A percentile compares a stretch with the other conserved stretches of the same genome.
Conservation (phyloP, 441 rosid species). For the Dalechampia spathulata region DNA sequence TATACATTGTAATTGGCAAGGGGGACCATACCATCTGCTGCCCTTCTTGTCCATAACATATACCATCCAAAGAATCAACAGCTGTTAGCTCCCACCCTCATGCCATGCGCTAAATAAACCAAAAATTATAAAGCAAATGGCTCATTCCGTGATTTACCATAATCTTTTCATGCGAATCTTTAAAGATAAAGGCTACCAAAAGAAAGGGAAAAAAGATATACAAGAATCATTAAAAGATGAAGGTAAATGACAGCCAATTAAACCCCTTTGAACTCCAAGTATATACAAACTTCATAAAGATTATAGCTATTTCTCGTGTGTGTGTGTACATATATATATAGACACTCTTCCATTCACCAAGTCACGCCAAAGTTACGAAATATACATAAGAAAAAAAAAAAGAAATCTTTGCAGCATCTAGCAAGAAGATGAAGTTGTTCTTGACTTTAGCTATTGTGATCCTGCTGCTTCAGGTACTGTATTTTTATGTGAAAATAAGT, state of each 20-base stretch:
- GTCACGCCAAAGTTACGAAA: no score
- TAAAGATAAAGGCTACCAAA: no score
- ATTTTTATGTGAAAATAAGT: background rate
- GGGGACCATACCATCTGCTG: conserved; percentile 2
- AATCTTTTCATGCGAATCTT: conserved; percentile 15
- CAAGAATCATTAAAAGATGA: background rate
- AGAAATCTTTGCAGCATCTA: background rate
- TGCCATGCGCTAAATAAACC: no score
- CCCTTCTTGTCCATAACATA: background rate
- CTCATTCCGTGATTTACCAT: conserved; percentile 6
- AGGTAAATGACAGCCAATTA: background rate
- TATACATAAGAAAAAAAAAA: background rate
- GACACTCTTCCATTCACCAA: background rate
- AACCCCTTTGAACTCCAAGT: no score
- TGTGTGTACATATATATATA: conserved; percentile 2
- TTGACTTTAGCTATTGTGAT: conserved; percentile 12
- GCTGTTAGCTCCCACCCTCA: conserved; percentile 13
- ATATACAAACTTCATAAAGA: no score
- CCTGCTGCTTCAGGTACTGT: conserved; percentile 26
- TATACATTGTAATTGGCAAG: background rate
- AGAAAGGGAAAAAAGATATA: no score
- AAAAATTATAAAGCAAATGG: background rate
- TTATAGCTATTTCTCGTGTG: no score
- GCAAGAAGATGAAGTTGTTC: conserved; percentile 20
- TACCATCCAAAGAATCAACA: conserved; percentile 11